These are phyloP conservation scores for Chlamydomonas eustigma DNA, from an alignment of 139 green algal genomes.

Conservation along the genomic window DNA sequence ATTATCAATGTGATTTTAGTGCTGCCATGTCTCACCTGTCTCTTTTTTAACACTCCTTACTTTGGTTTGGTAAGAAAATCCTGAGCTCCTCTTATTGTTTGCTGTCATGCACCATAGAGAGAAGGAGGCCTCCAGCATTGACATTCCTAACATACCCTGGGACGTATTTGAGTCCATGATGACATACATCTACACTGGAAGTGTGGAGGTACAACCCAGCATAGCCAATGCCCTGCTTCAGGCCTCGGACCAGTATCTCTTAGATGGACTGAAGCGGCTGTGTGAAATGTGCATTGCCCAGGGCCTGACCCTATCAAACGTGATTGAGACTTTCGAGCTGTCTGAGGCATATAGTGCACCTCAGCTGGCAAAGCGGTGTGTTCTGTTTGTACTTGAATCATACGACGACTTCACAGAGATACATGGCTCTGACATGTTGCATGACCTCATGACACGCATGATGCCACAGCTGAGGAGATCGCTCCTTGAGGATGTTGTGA, in stretches of 20 bases:
- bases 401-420: slow-evolving; percentile 54
- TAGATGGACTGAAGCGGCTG: slow-evolving; percentile 89
- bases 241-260: slow-evolving; percentile 76
- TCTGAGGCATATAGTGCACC: slow-evolving; percentile 80
- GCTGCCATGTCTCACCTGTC: too few relatives aligned
- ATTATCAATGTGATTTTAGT: too few relatives aligned
- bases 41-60: not conserved
- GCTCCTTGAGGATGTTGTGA: slow-evolving; percentile 39
- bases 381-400: slow-evolving; percentile 85
- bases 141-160: slow-evolving; percentile 91
- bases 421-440: not conserved
- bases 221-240: slow-evolving; percentile 7
- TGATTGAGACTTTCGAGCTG: slow-evolving; percentile 73
- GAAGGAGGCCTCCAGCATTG: slow-evolving; percentile 72
- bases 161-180: slow-evolving; percentile 88
- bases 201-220: not conserved
- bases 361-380: slow-evolving; percentile 71
- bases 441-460: slow-evolving; percentile 46
- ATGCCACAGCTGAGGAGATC: slow-evolving; percentile 37
- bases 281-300: slow-evolving; percentile 80
- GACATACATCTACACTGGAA: slow-evolving; percentile 90
- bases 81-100: not conserved
- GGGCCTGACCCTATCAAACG: slow-evolving; percentile 70
- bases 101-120: not conserved
- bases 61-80: not conserved